phyloP scores from a whole-genome alignment of 345 rosid species.

The Leavenworthia alabamica region DNA sequence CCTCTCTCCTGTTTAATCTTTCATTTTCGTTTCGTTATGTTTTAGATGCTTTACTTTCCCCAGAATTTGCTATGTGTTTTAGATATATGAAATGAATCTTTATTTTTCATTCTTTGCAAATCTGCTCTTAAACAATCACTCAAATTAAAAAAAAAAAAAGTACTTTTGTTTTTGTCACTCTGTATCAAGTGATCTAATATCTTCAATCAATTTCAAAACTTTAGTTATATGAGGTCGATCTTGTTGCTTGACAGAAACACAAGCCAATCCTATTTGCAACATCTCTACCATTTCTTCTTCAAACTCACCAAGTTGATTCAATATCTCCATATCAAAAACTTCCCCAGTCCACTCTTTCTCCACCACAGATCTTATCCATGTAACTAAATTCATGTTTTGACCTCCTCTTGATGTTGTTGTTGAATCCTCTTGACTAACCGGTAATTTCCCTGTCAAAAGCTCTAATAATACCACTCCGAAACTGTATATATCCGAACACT shows the following conservation, averaged over 20 bases:
- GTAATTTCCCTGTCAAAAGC: constrained; percentile 82
- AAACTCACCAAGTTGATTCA: constrained; percentile 42
- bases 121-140: neutral
- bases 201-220: constrained; percentile 53
- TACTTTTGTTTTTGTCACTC: constrained; percentile 45
- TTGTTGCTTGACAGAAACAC: constrained; percentile 51
- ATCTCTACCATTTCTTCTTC: constrained; percentile 83
- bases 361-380: constrained; percentile 65
- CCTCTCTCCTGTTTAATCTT: constrained; percentile 54
- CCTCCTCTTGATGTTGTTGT: constrained; percentile 29
- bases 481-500: constrained; percentile 81
- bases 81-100: neutral
- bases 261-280: constrained; percentile 73
- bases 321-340: constrained; percentile 71
- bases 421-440: constrained; percentile 50
- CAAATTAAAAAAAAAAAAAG: neutral
- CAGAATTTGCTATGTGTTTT: neutral
- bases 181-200: constrained; percentile 39
- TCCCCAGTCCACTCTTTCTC: constrained; percentile 73
- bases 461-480: constrained; percentile 86
- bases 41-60: neutral
- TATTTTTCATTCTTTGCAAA: neutral
- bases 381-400: constrained; percentile 48
- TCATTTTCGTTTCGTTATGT: neutral
- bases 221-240: constrained; percentile 55